Conservation (phyloP, 1,284 basidiomycete species). For the Microbotryomycetes sp. region DNA sequence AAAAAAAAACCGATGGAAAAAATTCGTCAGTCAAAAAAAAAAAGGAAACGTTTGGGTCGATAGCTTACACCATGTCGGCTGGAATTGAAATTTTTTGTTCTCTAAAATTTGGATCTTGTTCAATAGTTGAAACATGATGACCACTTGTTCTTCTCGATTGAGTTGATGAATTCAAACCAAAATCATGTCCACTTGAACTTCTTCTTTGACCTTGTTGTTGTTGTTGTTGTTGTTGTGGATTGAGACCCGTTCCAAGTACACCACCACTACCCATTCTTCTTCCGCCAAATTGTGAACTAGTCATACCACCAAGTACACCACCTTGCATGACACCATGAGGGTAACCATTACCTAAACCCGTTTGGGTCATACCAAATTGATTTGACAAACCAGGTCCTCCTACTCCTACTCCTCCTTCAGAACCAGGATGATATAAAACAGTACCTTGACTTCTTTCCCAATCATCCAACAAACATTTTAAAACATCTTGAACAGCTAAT, state of each 20-base stretch:
- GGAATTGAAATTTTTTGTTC: constrained; percentile 99
- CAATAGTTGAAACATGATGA: constrained; percentile 34
- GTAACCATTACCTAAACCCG: constrained; percentile 2
- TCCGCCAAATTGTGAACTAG: neutral
- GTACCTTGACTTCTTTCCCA: constrained; percentile 91
- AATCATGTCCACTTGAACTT: constrained; percentile 16
- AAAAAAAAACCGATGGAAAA: no score
- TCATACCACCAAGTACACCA: constrained; percentile 13
- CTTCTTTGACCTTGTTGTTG: neutral
- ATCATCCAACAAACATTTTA: constrained; percentile 89
- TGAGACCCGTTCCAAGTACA: constrained; percentile 32
- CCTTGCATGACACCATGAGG: neutral
- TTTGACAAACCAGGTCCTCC: neutral
- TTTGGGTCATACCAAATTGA: constrained; percentile 14
- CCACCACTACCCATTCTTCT: constrained; percentile 29
- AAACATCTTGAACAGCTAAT: constrained; percentile 95
- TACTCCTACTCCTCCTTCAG: constrained; percentile 50
- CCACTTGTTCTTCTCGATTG: neutral
- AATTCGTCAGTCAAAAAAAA: neutral
- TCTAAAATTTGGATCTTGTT: constrained; percentile 63
- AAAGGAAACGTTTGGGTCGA: neutral
- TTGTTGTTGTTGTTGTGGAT: neutral
- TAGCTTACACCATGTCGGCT: constrained; percentile 78
- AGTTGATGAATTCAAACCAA: constrained; percentile 18
- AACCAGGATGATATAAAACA: constrained; percentile 89